These are phyloP conservation scores for Talaromyces albobiverticillius DNA, from an alignment of 2,329 filamentous ascomycete genomes.

Conservation along the genomic window DNA sequence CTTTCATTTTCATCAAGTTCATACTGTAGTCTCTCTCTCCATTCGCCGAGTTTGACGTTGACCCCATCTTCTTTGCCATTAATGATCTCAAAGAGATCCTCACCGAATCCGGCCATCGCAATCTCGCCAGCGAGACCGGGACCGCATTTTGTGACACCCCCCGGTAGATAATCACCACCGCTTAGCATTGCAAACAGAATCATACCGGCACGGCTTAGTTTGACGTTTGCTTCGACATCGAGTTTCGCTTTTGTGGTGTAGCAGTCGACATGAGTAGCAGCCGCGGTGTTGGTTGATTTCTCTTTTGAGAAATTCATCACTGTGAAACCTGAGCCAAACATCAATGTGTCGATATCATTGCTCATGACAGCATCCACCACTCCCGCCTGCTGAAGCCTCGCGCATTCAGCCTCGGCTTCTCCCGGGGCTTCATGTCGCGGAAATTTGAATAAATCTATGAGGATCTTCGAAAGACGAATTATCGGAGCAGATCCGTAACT, in stretches of 20 bases:
- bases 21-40: conserved; percentile 69
- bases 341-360: conserved; percentile 94
- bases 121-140: conserved; percentile 87
- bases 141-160: conserved; percentile 83
- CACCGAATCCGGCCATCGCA: conserved; percentile 81
- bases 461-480: conserved; percentile 73
- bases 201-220: conserved; percentile 80
- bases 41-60: conserved; percentile 51
- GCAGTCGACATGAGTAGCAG: conserved; percentile 80
- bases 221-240: conserved; percentile 41
- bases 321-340: conserved; percentile 85
- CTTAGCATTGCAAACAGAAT: conserved; percentile 91
- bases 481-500: conserved; percentile 62
- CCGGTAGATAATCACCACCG: conserved; percentile 88
- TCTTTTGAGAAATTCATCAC: conserved; percentile 82
- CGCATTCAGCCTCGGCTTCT: conserved; percentile 95
- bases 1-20: conserved; percentile 83
- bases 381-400: conserved; percentile 74
- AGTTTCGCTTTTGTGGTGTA: conserved; percentile 63
- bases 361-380: conserved; percentile 91
- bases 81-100: conserved; percentile 62
- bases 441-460: conserved; percentile 83
- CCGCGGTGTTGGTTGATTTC: conserved; percentile 55
- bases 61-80: conserved; percentile 43
- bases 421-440: conserved; percentile 82